A percentile compares a stretch with the other conserved stretches of the same genome.
Conservation (phyloP, 371 early-diverging fungal genomes). For the Mucor indicus region DNA sequence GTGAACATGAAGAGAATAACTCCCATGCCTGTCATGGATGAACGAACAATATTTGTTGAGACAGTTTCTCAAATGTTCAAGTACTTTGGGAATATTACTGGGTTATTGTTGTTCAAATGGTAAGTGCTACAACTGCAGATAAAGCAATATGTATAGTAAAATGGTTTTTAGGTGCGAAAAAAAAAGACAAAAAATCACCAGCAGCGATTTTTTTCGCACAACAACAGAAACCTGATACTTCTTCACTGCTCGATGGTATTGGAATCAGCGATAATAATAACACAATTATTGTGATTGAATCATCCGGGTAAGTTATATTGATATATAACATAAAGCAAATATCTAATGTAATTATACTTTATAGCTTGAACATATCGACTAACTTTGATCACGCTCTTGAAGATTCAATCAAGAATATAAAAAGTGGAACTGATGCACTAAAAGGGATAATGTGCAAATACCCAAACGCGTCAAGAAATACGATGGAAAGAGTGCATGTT, state of each 20-base stretch:
- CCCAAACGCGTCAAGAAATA: conserved; percentile 3
- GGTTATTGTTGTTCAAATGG: background rate
- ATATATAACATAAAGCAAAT: too few species aligned
- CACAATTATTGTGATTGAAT: too few species aligned
- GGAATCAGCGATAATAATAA: too few species aligned
- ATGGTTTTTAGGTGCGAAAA: conserved; percentile 14
- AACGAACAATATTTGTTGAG: conserved; percentile 9
- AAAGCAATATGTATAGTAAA: conserved; percentile 1
- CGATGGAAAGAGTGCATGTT: conserved; percentile 3
- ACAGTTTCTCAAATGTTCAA: conserved; percentile 1
- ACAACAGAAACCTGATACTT: conserved; percentile 4
- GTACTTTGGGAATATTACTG: conserved; percentile 12
- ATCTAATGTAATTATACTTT: too few species aligned
- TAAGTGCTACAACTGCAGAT: background rate
- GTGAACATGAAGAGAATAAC: conserved; percentile 3
- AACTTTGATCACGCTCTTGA: too few species aligned
- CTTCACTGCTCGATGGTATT: conserved; percentile 11
- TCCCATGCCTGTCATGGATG: conserved; percentile 4
- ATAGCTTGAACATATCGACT: too few species aligned
- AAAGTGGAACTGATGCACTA: conserved; percentile 10
- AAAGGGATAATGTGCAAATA: conserved; percentile 13
- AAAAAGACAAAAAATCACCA: conserved; percentile 16
- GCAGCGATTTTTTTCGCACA: conserved; percentile 10
- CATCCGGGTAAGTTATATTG: too few species aligned
- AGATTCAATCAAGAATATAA: too few species aligned